Evolutionary conservation across 129 eudicot species (phyloP), one percentile per base, ranked within the genome.

Genomic region (Rutidosis leptorrhynchoides): DNA sequence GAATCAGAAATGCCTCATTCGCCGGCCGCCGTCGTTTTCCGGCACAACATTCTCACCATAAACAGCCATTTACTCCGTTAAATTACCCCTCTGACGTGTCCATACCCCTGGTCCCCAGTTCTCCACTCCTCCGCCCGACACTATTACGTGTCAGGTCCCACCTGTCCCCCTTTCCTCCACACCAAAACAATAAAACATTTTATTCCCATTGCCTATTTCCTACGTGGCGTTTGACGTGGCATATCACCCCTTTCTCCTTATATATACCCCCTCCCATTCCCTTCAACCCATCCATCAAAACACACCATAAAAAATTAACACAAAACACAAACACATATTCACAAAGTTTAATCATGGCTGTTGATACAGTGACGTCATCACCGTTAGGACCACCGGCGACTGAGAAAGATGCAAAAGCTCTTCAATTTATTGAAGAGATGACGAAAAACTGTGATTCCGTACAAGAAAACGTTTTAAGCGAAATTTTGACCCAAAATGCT

Each of bases 341-440:
- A 27, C 11, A 15, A 42, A 61, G 24, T n/a, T n/a, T n/a, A n/a
- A n/a, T n/a, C 6, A 83, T 83, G 88, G 83, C 88, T 11, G 88
- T 83, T 72, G 82, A 64, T 59, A 62, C 79, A 2, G 62, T 45
- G 6, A 61, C 78, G 22, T 74, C 83, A 2, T 78, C 83, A 0
- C 78, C 95, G 0, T 69, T 87, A 2, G 85, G 83, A 16, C 85
- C 82, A 1, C 88, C 90, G 48, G 85, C 81, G 6, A 74, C 75
- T 59, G 95, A 87, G 73, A 82, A 81, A 62, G 85, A 80, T 20
- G 93, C 85, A 17, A 80, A 83, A 22, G 93, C 97, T 35, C 92
- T 90, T 69, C 83, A 78, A 57, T 87, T 90, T 57, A 90, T 87
- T 0, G 93, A 87, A 83, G 88, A 87, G 51, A 85, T 85, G 93